Evolutionary conservation across 208 protist species (phyloP).

Genomic region (Lotmaria passim): DNA sequence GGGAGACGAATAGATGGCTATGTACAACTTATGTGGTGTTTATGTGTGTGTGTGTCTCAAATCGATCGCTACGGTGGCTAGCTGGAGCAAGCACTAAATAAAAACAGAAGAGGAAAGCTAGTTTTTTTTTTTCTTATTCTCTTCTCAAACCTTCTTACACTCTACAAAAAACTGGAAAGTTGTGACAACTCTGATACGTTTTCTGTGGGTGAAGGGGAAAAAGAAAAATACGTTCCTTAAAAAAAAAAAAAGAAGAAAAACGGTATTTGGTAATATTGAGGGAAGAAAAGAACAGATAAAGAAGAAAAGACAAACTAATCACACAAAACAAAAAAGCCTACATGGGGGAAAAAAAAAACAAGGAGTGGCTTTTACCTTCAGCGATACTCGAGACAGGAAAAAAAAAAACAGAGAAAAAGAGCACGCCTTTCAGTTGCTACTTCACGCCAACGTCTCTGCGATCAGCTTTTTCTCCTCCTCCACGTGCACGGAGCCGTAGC

Average conservation of each 20-base stretch:
- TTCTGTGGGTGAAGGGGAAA: slow-evolving; percentile 15
- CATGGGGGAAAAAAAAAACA: not conserved
- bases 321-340: slow-evolving; percentile 7
- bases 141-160: too few relatives aligned
- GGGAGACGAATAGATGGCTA: not conserved
- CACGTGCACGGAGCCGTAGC: slow-evolving; percentile 88
- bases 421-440: too few relatives aligned
- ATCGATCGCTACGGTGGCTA: not conserved
- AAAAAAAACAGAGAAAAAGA: slow-evolving; percentile 9
- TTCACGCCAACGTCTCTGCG: slow-evolving; percentile 61
- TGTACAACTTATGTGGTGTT: not conserved
- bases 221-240: not conserved
- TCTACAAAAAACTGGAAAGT: slow-evolving; percentile 7
- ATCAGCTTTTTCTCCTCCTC: slow-evolving; percentile 86
- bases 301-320: too few relatives aligned
- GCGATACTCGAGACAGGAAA: not conserved
- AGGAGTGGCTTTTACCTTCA: not conserved
- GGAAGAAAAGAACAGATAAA: not conserved
- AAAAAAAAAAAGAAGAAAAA: slow-evolving; percentile 1
- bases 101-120: not conserved
- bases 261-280: not conserved
- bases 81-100: not conserved
- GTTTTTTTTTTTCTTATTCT: too few relatives aligned
- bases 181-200: too few relatives aligned
- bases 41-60: not conserved